Conservation (phyloP, 495 filamentous ascomycete species). For the Penicillium ucsense region DNA sequence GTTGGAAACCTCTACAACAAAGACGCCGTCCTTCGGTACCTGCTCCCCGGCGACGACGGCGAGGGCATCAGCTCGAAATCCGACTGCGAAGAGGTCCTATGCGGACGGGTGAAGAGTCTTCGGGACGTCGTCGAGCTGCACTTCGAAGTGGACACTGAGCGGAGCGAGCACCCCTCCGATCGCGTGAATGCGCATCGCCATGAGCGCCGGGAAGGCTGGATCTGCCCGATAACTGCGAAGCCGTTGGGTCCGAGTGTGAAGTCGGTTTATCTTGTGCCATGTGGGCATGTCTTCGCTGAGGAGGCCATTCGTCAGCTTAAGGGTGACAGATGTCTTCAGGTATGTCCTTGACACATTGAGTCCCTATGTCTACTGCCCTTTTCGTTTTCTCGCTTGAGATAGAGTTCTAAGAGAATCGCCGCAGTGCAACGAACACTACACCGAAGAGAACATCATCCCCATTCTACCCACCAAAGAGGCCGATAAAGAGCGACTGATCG, state of each 20-base stretch:
- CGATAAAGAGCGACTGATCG: constrained; percentile 59
- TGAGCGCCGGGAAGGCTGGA: constrained; percentile 49
- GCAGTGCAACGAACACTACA: constrained; percentile 65
- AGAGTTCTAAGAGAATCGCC: no score
- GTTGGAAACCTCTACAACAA: constrained; percentile 90
- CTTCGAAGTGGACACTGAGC: constrained; percentile 50
- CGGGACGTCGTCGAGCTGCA: constrained; percentile 86
- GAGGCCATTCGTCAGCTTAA: constrained; percentile 71
- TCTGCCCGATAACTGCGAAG: constrained; percentile 85
- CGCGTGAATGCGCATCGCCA: constrained; percentile 16
- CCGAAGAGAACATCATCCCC: constrained; percentile 65
- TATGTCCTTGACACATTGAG: constrained; percentile 15
- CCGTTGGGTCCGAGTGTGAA: constrained; percentile 69
- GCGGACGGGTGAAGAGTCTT: constrained; percentile 66
- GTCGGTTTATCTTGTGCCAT: constrained; percentile 86
- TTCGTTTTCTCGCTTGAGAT: no score
- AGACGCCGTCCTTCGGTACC: constrained; percentile 72
- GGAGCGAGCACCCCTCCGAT: constrained; percentile 21
- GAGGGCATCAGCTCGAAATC: constrained; percentile 40
- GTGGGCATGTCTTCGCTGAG: constrained; percentile 89
- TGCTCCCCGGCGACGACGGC: constrained; percentile 56
- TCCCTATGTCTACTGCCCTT: no score
- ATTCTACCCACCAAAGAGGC: constrained; percentile 64
- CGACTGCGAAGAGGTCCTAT: constrained; percentile 58
- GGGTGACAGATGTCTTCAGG: constrained; percentile 51